These are phyloP conservation scores for Aspergillus jensenii DNA, from an alignment of 2,329 filamentous ascomycete species.

Conservation along the genomic window DNA sequence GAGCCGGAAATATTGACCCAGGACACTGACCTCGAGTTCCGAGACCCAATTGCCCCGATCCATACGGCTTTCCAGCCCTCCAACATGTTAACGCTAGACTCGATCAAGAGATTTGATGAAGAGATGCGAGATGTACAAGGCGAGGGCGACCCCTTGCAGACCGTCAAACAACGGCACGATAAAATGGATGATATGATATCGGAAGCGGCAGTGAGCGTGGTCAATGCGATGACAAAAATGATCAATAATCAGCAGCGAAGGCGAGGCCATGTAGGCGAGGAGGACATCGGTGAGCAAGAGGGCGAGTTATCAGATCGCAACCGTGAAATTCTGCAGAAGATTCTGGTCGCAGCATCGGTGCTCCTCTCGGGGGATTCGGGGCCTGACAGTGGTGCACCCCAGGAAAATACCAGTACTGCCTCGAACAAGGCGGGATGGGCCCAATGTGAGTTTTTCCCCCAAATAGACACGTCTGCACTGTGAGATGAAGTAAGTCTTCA, in stretches of 20 bases:
- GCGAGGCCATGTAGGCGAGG: slow-evolving; percentile 22
- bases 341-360: slow-evolving; percentile 30
- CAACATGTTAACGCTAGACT: slow-evolving; percentile 8
- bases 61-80: slow-evolving; percentile 5
- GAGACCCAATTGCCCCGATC: not conserved
- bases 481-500: slow-evolving; percentile 36
- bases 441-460: slow-evolving; percentile 31
- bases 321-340: slow-evolving; percentile 33
- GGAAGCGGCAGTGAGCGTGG: slow-evolving; percentile 32
- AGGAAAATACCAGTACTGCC: slow-evolving; percentile 7
- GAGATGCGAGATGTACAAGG: slow-evolving; percentile 1
- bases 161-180: slow-evolving; percentile 1
- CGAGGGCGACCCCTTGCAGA: slow-evolving; percentile 5
- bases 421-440: slow-evolving; percentile 28
- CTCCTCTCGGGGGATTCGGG: slow-evolving; percentile 19
- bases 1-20: slow-evolving; percentile 10
- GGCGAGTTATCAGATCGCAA: slow-evolving; percentile 27
- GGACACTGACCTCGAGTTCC: slow-evolving; percentile 5
- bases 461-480: slow-evolving; percentile 34
- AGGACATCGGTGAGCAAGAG: slow-evolving; percentile 20
- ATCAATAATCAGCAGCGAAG: slow-evolving; percentile 28
- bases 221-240: slow-evolving; percentile 35
- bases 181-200: slow-evolving; percentile 25
- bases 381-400: slow-evolving; percentile 2
- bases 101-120: slow-evolving; percentile 9